Base-by-base conservation (phyloP, 2,329 filamentous ascomycete species). In the Apiospora arundinis region DNA sequence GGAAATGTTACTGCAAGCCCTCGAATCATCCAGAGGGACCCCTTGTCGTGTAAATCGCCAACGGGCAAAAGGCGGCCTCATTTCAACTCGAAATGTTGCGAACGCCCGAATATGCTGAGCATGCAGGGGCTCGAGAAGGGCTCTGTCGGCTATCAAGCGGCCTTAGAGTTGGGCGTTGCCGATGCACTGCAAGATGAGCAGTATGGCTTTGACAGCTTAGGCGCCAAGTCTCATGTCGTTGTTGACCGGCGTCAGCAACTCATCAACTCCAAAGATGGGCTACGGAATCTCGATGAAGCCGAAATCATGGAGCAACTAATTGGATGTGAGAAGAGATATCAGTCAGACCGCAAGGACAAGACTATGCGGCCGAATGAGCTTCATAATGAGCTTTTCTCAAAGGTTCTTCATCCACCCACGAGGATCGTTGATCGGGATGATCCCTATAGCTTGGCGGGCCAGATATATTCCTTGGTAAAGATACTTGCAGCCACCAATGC, bases 71-170 rank as follows among this genome's bases (percentile, higher is more conserved):
- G 83, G 72, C 85, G 85, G 70, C 85, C 88, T 71, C 89, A 90
- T 78, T 90, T 90, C 78, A 87, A 88, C 76, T 84, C 89, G 52
- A 85, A 86, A 70, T 89, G 88, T 74, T 85, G 86, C 66, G 91
- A 92, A 77, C 82, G 89, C 28, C 92, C 92, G 52, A 92, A 88
- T 78, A 93, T 93, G 91, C 85, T 93, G 72, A 92, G 90, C 83
- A 90, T 91, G 84, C 90, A 92, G 74, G 92, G 92, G 3, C 81
- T 92, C 44, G 92, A 94, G 78, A 91, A 91, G 78, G 92, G 92
- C 56, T 92, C 91, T 23, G 85, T 93, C 77, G 92, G 92, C 69
- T 93, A 90, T 78, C 87, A 89, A 74, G 90, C 92, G 28, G 92
- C 92, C 9, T 83, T 93, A 46, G 91, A 93, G 78, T 80, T 93